Evolutionary conservation across 441 rosid species (phyloP), one percentile per base, ranked within the genome.

Genomic region (Aleurites moluccanus): DNA sequence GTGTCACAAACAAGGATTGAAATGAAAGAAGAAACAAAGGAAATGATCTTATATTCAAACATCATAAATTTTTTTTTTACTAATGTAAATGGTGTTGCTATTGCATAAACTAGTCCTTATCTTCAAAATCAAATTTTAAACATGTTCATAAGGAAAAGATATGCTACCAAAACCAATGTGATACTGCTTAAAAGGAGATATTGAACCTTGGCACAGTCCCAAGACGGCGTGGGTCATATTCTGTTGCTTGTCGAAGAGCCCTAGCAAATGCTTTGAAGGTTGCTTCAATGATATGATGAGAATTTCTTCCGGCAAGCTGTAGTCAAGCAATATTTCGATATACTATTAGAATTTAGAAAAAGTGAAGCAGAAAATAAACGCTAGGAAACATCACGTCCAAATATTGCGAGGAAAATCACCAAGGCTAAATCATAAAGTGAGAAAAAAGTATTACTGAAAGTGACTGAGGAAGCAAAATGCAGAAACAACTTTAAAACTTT

Each of bases 261-360:
- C 97, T 92, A 25, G 97, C 96, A 80, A 93, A 93, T 69, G 97
- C 97, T 85, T 96, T 96, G 81, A 96, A 96, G 23, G 97, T 93
- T 73, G 99, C 99, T 88, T 93, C 98, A 59, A 91, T 89, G 59
- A 93, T 93, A 77, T 93, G 99, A 82, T 96, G 99, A 62, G 98
- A 92, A 82, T 93, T 93, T 78, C 72, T 87, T 61, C 97, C 98
- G 61, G 94, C 94, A 81, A 92, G 93, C 98, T 96, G 88, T 69
- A 40, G 35, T 55, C 80, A 83, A 70, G 40, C 83, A 50, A 72
- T 25, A 56, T 73, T 64, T 38, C 49, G 67, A 52, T 45, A 70
- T 49, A 21, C 6, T 2, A 25, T 35, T 18, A 75, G 59, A 72
- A 73, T 4, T 53, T n/a, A 53, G 10, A 38, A 28, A 52, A 52